Base-by-base conservation (phyloP, 2,329 filamentous ascomycete genomes). In the Microdochium bolleyi region DNA sequence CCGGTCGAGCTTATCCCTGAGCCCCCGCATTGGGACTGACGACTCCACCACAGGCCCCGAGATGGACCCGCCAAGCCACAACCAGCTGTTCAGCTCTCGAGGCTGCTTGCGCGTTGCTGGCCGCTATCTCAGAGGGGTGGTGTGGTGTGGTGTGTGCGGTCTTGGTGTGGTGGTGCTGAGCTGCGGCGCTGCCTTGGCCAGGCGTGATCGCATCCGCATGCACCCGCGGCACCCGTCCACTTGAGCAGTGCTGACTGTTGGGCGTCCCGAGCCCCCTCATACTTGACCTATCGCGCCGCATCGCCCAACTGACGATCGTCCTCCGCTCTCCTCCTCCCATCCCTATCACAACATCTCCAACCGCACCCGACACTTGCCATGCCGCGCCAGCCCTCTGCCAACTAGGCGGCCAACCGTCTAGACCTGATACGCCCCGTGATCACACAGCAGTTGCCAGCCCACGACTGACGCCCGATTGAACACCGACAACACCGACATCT, bases 401-500 rank as follows among this genome's bases (percentile, higher is more conserved):
- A 49, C 59, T 61, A 64, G 61, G 60, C 60, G 56, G 55, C 49
- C 54, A 49, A 51, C 41, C 58, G 61, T 62, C 62, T 64, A 57
- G 59, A 58, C 55, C 50, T 55, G 56, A 49, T 56, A 56, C 51
- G 24, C n/a, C 54, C 50, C 48, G 37, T 54, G 55, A 55, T 56
- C 49, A 49, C 51, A 30, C 48, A 48, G 55, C 58, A 60, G 61
- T 56, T 53, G 48, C 49, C 50, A 49, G 50, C 48, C 48, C 50
- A 24, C 41, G 21, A 46, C 41, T 46, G 41, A 22, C 41, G 41
- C 41, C 41, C 21, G 19, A 46, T 46, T 46, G 41, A 46, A 21
- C 19, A 46, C 10, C 41, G 19, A 10, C 41, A 22, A 10, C 41
- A 46, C 10, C 41, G 19, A 10, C 41, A 22, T 7, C 41, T 21